Evolutionary conservation across 257 asterid species (phyloP), one percentile per base, ranked within the genome.

Genomic region (Penstemon davidsonii): DNA sequence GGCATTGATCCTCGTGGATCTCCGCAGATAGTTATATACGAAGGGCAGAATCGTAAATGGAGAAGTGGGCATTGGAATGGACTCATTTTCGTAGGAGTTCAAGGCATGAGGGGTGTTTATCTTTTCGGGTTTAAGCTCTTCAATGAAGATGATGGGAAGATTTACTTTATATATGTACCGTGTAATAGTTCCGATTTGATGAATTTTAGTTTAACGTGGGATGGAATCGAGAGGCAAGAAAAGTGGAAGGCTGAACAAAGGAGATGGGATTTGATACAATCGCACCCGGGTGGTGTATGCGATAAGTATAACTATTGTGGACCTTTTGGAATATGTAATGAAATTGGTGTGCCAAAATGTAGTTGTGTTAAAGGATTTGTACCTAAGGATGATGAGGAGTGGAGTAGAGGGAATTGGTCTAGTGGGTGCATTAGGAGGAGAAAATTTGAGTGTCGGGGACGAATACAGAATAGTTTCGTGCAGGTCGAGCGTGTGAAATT

Each of bases 21-120:
- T 0, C 94, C 96, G 2, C 98, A 92, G 81, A 76, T 87, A 6
- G 82, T 92, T 77, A 80, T 92, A 49, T 85, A 92, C 95, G 87
- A 87, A 25, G 96, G 94, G 38, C 13, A 0, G 5, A 68, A 76
- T 9, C 78, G 96, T 36, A 78, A 63, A 38, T 92, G 96, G 98
- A 84, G 96, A 73, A 92, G 91, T 38, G 98, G 96, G 15, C 78
- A 85, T 39, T 91, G 85, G 83, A 77, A 79, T 57, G 89, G 94
- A 2, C 15, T 72, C 25, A 42, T 66, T 1, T 91, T 91, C 60
- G 68, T 39, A 0, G 98, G 98, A 0, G 66, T 92, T 5, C 87
- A 80, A 0, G 72, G 72, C 0, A 70, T 81, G 73, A 77, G 66
- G 55, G 50, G 85, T 6, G 53, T 54, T 4, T 75, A 56, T 10